A percentile compares a stretch with the other conserved stretches of the same genome.
phyloP scores from a whole-genome alignment of 2,329 filamentous ascomycete species.

The Magnaporthiopsis poae region DNA sequence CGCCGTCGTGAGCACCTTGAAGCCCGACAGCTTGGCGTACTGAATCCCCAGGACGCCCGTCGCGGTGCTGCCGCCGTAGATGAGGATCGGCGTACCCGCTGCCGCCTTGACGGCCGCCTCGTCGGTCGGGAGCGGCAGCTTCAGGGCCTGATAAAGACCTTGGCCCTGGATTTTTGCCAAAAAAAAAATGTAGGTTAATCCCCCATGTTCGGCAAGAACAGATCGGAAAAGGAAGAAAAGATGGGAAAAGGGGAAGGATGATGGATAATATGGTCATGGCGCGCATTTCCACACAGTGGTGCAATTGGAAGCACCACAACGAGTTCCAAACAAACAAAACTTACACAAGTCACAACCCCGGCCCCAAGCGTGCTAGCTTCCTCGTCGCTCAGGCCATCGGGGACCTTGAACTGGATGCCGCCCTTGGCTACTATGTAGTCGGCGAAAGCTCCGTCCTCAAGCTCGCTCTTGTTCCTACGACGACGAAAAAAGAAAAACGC shows the following conservation, averaged over 20 bases:
- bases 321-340: slow-evolving; percentile 6
- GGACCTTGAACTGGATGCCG: slow-evolving; percentile 33
- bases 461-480: slow-evolving; percentile 23
- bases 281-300: neutral
- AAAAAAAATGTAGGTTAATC: too few relatives aligned
- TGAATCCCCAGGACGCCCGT: slow-evolving; percentile 44
- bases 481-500: neutral
- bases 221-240: neutral
- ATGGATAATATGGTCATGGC: too few relatives aligned
- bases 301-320: neutral
- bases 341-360: slow-evolving; percentile 30
- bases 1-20: slow-evolving; percentile 28
- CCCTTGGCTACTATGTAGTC: slow-evolving; percentile 29
- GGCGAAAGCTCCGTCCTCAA: slow-evolving; percentile 34
- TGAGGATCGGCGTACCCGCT: slow-evolving; percentile 28
- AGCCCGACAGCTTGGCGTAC: slow-evolving; percentile 31
- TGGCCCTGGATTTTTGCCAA: slow-evolving; percentile 26
- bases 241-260: neutral
- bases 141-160: slow-evolving; percentile 35
- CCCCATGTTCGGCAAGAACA: neutral
- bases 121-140: slow-evolving; percentile 28
- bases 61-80: slow-evolving; percentile 42
- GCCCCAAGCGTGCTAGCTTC: slow-evolving; percentile 35
- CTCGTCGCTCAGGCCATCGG: slow-evolving; percentile 34
- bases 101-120: slow-evolving; percentile 15